A percentile compares a stretch with the other conserved stretches of the same genome.
Conservation (phyloP, 2,329 filamentous ascomycete genomes). For the Diaporthe eres region DNA sequence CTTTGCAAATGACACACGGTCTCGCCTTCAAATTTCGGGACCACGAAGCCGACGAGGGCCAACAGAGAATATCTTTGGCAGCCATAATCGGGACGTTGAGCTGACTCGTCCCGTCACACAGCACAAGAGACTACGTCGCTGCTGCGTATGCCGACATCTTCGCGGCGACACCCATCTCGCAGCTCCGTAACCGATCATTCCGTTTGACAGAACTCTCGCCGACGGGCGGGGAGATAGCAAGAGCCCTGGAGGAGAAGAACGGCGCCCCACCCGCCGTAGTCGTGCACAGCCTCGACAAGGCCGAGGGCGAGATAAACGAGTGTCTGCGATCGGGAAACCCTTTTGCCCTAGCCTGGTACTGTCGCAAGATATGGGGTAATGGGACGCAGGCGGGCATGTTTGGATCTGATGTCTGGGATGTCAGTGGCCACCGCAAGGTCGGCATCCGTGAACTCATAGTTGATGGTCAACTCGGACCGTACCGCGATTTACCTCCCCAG, state of each 20-base stretch:
- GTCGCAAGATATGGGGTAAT: conserved; percentile 48
- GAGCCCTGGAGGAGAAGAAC: conserved; percentile 44
- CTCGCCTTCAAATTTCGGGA: not conserved
- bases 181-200: conserved; percentile 45
- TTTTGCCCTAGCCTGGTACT: conserved; percentile 47
- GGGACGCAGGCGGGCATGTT: conserved; percentile 43
- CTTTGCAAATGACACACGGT: not conserved
- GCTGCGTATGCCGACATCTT: conserved; percentile 49
- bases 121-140: conserved; percentile 49
- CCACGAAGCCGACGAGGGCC: too few species aligned
- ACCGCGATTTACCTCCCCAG: conserved; percentile 45
- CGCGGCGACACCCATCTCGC: conserved; percentile 43
- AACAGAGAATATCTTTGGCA: too few species aligned
- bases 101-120: conserved; percentile 24
- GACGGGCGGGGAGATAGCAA: conserved; percentile 46
- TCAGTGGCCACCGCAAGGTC: conserved; percentile 46
- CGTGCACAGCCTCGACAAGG: conserved; percentile 45
- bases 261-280: conserved; percentile 41
- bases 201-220: conserved; percentile 46
- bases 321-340: conserved; percentile 42
- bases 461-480: conserved; percentile 44
- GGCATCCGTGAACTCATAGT: conserved; percentile 45
- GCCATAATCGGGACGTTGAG: not conserved
- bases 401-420: conserved; percentile 47
- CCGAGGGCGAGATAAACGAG: conserved; percentile 44